Evolutionary conservation across 2,329 filamentous ascomycete species (phyloP).

Genomic region (Cercospora nicotianae): DNA sequence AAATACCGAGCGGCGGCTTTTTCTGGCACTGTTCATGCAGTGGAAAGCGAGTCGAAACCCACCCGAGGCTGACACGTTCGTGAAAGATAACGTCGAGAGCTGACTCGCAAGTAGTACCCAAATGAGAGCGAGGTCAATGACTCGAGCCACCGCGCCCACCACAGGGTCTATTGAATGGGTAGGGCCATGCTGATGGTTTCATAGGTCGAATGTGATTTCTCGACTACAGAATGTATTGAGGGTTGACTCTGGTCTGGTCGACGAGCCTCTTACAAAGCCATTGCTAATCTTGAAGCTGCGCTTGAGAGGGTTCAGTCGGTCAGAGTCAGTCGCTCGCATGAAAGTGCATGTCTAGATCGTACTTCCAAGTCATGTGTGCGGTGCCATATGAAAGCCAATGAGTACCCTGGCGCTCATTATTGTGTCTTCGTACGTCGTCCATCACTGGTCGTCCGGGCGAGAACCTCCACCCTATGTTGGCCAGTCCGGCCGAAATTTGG

Average conservation of each 20-base stretch:
- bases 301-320: neutral
- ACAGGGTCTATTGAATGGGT: neutral
- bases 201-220: neutral
- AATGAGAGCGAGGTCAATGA: neutral
- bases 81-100: neutral
- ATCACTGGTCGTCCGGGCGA: neutral
- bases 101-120: neutral
- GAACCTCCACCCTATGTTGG: too few relatives aligned
- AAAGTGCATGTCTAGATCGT: neutral
- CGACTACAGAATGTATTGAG: neutral
- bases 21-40: neutral
- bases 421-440: neutral
- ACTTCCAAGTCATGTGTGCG: neutral
- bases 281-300: neutral
- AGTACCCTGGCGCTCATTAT: neutral
- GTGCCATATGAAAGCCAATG: neutral
- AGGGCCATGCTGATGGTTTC: neutral
- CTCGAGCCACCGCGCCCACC: neutral
- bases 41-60: neutral
- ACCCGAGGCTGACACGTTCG: neutral
- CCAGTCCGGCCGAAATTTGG: neutral
- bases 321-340: neutral
- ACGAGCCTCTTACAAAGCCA: neutral
- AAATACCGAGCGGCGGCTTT: neutral
- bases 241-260: neutral